Evolutionary conservation across 2,329 filamentous ascomycete species (phyloP), one percentile per base, ranked within the genome.

Genomic region (Ophiostoma sp.): DNA sequence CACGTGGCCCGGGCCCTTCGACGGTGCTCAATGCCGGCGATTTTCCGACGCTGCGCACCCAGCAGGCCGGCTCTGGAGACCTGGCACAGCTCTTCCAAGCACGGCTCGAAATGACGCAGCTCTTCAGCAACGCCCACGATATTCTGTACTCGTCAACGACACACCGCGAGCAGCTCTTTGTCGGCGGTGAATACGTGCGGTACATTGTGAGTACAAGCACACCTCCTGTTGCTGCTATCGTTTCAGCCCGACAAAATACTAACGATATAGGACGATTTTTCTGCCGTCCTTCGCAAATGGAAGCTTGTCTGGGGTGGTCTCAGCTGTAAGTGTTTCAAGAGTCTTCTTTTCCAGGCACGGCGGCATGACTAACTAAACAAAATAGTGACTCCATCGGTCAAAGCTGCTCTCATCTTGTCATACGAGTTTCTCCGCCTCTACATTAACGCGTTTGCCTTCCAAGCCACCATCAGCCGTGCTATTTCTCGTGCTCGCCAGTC

Each of bases 371-470:
- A 47, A 62, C 6, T 0, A 36, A 8, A 62, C 6, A 0, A 36
- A 8, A 3, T 67, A 85, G 84, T 84, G 74, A 89, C 88, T 1
- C 81, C 85, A 1, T 84, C 85, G 5, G 83, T 91, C 71, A 90
- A 90, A 75, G 85, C 86, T 3, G 89, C 85, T 5, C 77, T 92
- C 2, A 80, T 90, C 38, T 81, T 92, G 73, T 89, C 88, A 0
- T 91, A 90, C 73, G 88, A 91, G 72, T 92, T 91, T 73, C 78
- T 92, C 1, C 83, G 89, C 6, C 81, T 92, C 0, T 92, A 92
- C 75, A 89, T 89, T 65, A 91, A 90, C 69, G 89, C 89, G 0
- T 92, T 91, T 74, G 89, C 89, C 1, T 91, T 91, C 72, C 89
- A 92, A 74, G 89, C 89, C 2, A 89, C 87, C 84, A 65, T 85